These are phyloP conservation scores for Pseudohalonectria lignicola DNA, from an alignment of 2,329 filamentous ascomycete species.

Conservation along the genomic window DNA sequence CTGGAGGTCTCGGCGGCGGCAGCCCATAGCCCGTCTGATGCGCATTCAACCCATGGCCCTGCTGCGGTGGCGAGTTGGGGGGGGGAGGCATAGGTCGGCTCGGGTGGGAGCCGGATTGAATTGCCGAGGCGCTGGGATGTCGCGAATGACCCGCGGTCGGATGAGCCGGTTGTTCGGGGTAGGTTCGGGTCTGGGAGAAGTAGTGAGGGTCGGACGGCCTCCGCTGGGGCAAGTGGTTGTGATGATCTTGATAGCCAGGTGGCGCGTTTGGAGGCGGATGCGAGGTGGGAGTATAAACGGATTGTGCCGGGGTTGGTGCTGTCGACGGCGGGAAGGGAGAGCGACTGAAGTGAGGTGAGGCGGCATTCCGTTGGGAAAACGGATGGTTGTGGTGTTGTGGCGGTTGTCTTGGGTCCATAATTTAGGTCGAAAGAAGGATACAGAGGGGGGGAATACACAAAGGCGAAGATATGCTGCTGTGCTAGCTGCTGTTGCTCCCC, in stretches of 20 bases:
- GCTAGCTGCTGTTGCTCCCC: not conserved
- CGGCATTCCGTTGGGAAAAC: slow-evolving; percentile 19
- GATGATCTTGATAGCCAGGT: slow-evolving; percentile 16
- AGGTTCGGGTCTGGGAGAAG: slow-evolving; percentile 23
- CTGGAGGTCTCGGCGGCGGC: slow-evolving; percentile 32
- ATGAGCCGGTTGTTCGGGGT: slow-evolving; percentile 17
- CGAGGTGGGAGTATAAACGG: slow-evolving; percentile 8
- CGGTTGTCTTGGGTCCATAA: slow-evolving; percentile 24
- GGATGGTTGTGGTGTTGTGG: slow-evolving; percentile 19
- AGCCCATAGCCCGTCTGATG: slow-evolving; percentile 28
- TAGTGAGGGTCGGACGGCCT: slow-evolving; percentile 32
- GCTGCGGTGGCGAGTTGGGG: slow-evolving; percentile 30
- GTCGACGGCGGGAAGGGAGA: slow-evolving; percentile 14
- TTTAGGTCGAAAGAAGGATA: not conserved
- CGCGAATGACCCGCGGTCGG: slow-evolving; percentile 23
- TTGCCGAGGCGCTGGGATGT: slow-evolving; percentile 32
- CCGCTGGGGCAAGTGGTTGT: slow-evolving; percentile 16
- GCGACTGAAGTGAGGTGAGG: slow-evolving; percentile 19
- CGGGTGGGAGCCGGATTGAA: slow-evolving; percentile 23
- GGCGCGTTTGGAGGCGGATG: slow-evolving; percentile 10
- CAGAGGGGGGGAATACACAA: not conserved
- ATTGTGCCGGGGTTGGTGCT: slow-evolving; percentile 7
- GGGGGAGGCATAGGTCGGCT: slow-evolving; percentile 33
- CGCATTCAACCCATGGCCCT: slow-evolving; percentile 13
- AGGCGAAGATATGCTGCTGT: not conserved